These are phyloP conservation scores for Penicillium diatomitis DNA, from an alignment of 495 filamentous ascomycete species.

Conservation along the genomic window DNA sequence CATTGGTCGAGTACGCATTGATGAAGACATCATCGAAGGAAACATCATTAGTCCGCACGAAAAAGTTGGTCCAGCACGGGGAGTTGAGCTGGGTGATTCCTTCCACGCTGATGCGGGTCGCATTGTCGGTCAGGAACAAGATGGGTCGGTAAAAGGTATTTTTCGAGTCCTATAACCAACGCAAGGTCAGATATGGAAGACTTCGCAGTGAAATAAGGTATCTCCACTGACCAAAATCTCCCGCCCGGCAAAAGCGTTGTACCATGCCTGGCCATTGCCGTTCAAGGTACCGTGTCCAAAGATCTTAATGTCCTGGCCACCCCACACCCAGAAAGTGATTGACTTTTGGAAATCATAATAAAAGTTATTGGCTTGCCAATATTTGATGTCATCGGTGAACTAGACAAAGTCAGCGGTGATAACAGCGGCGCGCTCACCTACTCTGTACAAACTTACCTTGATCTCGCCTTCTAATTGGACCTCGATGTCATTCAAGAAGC, in stretches of 20 bases:
- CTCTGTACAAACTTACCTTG: constrained; percentile 15
- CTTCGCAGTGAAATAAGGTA: background rate
- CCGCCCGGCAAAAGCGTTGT: constrained; percentile 37
- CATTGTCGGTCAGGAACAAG: constrained; percentile 48
- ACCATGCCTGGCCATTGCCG: constrained; percentile 47
- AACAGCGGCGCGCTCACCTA: too few relatives aligned
- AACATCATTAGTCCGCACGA: constrained; percentile 44
- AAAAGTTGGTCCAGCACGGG: constrained; percentile 52
- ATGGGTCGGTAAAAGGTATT: constrained; percentile 47
- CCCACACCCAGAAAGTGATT: constrained; percentile 54
- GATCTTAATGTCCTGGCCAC: constrained; percentile 48
- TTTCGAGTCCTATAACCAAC: constrained; percentile 27
- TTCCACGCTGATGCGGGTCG: constrained; percentile 43
- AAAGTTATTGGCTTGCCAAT: constrained; percentile 51
- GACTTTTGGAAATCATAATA: constrained; percentile 49
- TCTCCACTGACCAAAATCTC: constrained; percentile 29
- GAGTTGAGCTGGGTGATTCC: constrained; percentile 49
- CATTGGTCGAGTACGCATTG: constrained; percentile 45
- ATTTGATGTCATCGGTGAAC: constrained; percentile 50
- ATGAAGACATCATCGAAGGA: constrained; percentile 44
- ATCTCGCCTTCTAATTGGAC: constrained; percentile 49
- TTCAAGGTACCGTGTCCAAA: constrained; percentile 44
- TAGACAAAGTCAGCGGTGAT: constrained; percentile 5
- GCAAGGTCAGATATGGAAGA: too few relatives aligned
- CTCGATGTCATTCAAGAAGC: constrained; percentile 47